These are phyloP conservation scores for Sphaerobolus stellatus DNA, from an alignment of 1,284 basidiomycete genomes.

Conservation along the genomic window DNA sequence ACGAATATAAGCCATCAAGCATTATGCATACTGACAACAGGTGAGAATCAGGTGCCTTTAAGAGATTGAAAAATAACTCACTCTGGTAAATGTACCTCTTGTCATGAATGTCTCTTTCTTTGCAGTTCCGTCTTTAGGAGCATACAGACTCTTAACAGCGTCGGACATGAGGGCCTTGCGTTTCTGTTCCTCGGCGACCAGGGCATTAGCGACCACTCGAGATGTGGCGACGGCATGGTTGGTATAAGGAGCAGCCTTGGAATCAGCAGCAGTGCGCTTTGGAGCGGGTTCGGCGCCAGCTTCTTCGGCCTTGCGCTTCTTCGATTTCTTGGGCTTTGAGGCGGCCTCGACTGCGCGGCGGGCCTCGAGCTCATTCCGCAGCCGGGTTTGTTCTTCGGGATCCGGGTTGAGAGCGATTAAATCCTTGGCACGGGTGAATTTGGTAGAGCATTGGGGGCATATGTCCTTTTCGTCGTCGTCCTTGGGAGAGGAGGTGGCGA, in stretches of 20 bases:
- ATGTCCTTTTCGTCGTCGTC: slow-evolving; percentile 45
- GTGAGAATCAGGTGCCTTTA: no score
- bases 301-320: slow-evolving; percentile 54
- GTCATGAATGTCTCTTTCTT: slow-evolving; percentile 82
- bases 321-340: slow-evolving; percentile 49
- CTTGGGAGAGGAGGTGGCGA: slow-evolving; percentile 39
- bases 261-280: slow-evolving; percentile 23
- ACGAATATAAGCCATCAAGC: no score
- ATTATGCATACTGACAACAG: no score
- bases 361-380: slow-evolving; percentile 52
- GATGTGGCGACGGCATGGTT: slow-evolving; percentile 58
- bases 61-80: slow-evolving; percentile 45
- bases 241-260: slow-evolving; percentile 29
- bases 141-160: slow-evolving; percentile 72
- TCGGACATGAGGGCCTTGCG: slow-evolving; percentile 74
- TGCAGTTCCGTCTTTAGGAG: slow-evolving; percentile 45
- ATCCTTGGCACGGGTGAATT: slow-evolving; percentile 57
- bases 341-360: slow-evolving; percentile 53
- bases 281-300: slow-evolving; percentile 25
- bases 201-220: slow-evolving; percentile 58
- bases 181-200: slow-evolving; percentile 71
- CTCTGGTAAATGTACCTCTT: slow-evolving; percentile 77
- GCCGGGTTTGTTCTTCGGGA: slow-evolving; percentile 53
- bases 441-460: slow-evolving; percentile 73
- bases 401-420: slow-evolving; percentile 63